Base-by-base conservation (phyloP, 108 stramenopile species). In the Conticribra weissflogii region DNA sequence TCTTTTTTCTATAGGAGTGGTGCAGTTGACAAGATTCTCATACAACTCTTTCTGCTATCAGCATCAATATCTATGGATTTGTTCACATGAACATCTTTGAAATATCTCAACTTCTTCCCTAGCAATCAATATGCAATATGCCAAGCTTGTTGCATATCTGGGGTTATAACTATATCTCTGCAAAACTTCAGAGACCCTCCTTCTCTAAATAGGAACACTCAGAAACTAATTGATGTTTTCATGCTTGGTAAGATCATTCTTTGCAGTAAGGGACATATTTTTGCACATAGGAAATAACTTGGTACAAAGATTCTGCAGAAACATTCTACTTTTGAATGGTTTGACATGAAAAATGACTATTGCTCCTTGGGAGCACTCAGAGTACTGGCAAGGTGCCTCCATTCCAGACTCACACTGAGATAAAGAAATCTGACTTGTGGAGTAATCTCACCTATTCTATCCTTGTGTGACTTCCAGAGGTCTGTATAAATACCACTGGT, bases 331-430 rank as follows among this genome's bases (percentile, higher is more conserved):
- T 36, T 69, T 58, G 59, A 69, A 69, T 8, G 59, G 45, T 27
- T 69, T 58, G 27, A 59, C 17, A 46, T 69, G 68, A 9, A 69
- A 34, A 52, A 69, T 47, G n/a, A 69, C 68, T 9, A 33, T 23
- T 2, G 50, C 14, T 33, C 33, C 48, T 23, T 69, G 68, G n/a
- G 31, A 28, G 3, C 32, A 69, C 7, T 44, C 16, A 25, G 68
- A 69, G 48, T 23, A 54, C 9, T 69, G 45, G n/a, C 28, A 1
- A 12, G 59, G 30, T 22, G 68, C 27, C 19, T 33, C 41, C 8
- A 36, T 9, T 15, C 27, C 68, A 48, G 33, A 24, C 30, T 69
- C 68, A 44, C 59, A 69, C 44, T 69, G 68, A 54, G 5, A 54
- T 25, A 0, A 1, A n/a, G 54, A 44, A 69, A 31, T 69, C 58